phyloP scores from a whole-genome alignment of 805 yeast species.

The Zygosaccharomyces lentus region DNA sequence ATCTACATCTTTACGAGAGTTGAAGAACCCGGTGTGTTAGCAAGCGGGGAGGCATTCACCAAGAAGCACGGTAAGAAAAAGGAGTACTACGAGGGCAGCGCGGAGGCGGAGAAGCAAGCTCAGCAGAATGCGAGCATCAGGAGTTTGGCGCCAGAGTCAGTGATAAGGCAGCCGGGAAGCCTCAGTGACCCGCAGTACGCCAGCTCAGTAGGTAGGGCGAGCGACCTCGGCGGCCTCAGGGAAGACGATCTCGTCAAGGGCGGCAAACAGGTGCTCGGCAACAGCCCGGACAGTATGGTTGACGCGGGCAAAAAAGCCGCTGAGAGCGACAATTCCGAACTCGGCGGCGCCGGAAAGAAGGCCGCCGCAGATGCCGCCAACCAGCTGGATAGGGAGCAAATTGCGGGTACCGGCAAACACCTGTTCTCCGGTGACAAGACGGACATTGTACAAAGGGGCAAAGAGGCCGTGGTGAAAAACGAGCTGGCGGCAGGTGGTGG shows the following conservation, averaged over 20 bases:
- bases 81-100: neutral
- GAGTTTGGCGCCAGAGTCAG: neutral
- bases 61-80: neutral
- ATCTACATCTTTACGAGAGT: slow-evolving; percentile 26
- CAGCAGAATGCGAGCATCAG: neutral
- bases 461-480: neutral
- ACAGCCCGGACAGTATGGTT: neutral
- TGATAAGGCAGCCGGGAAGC: neutral
- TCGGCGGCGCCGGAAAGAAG: neutral
- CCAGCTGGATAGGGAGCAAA: slow-evolving; percentile 1
- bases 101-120: neutral
- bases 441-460: neutral
- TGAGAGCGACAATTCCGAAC: neutral
- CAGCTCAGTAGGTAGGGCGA: too few species aligned
- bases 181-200: neutral
- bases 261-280: neutral
- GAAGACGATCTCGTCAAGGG: slow-evolving; percentile 1
- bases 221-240: neutral
- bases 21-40: slow-evolving; percentile 9
- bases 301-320: slow-evolving; percentile 1
- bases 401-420: neutral
- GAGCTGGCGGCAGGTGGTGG: neutral
- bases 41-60: neutral
- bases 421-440: slow-evolving; percentile 1
- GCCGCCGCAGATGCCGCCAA: slow-evolving; percentile 1